These are phyloP conservation scores for Chaetothyriales sp. DNA, from an alignment of 2,329 filamentous ascomycete species.

Conservation along the genomic window DNA sequence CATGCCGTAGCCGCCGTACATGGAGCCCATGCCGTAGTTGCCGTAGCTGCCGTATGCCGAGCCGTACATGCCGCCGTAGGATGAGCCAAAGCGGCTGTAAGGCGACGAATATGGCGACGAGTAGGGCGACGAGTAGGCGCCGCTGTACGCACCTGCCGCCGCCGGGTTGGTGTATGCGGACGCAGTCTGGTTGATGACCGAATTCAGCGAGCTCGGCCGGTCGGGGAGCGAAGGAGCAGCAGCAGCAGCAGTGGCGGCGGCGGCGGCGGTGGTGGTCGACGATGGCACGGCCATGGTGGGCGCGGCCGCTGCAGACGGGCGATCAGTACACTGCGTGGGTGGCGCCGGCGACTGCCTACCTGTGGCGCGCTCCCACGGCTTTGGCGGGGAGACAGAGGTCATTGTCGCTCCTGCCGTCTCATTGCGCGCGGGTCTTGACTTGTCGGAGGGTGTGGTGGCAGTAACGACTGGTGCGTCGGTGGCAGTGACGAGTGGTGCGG, in stretches of 20 bases:
- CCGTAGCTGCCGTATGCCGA: conserved; percentile 23
- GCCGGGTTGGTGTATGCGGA: conserved; percentile 58
- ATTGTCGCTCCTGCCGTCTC: conserved; percentile 26
- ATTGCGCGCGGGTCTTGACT: not conserved
- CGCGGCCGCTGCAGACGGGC: conserved; percentile 7
- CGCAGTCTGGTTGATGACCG: conserved; percentile 76
- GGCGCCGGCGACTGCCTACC: not conserved
- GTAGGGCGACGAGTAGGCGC: conserved; percentile 35
- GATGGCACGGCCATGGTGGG: conserved; percentile 1
- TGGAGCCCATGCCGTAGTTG: conserved; percentile 34
- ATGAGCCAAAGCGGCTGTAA: conserved; percentile 39
- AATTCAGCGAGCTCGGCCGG: conserved; percentile 62
- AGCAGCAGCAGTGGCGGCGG: conserved; percentile 17
- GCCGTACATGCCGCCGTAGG: conserved; percentile 30
- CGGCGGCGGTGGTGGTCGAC: conserved; percentile 6
- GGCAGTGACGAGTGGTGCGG: not conserved
- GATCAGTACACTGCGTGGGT: conserved; percentile 5
- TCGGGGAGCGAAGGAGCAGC: conserved; percentile 61
- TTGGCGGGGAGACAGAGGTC: conserved; percentile 67
- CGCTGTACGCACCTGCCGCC: conserved; percentile 31
- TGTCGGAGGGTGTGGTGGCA: not conserved
- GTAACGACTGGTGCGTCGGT: too few species aligned
- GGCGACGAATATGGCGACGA: too few species aligned
- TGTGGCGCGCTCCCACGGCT: conserved; percentile 85
- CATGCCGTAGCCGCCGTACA: conserved; percentile 31